phyloP scores from a whole-genome alignment of 331 rosid species.

The Prunus yedoensis region DNA sequence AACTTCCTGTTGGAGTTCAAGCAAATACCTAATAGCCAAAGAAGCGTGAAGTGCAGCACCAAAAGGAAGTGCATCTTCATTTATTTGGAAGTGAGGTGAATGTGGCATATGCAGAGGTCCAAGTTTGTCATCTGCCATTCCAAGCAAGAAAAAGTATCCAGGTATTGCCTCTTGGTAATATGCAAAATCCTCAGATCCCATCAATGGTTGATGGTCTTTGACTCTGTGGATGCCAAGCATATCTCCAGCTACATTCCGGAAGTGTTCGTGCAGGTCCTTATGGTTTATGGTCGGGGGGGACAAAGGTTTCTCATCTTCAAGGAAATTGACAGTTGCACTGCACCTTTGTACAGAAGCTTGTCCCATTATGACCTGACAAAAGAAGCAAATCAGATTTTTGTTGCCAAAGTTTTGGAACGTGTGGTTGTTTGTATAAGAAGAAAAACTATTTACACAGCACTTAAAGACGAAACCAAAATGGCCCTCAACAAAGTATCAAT shows the following conservation, averaged over 20 bases:
- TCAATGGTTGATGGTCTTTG: conserved; percentile 37
- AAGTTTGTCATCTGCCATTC: conserved; percentile 46
- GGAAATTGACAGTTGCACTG: conserved; percentile 63
- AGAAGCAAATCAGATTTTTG: conserved; percentile 19
- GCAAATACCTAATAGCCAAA: conserved; percentile 62
- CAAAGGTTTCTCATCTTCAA: conserved; percentile 34
- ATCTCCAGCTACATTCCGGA: conserved; percentile 49
- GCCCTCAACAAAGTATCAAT: not conserved
- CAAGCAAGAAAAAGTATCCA: conserved; percentile 62
- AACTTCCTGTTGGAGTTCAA: conserved; percentile 31
- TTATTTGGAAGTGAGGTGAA: conserved; percentile 59
- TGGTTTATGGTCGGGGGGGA: conserved; percentile 66
- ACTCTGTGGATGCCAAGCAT: conserved; percentile 57
- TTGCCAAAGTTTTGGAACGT: not conserved
- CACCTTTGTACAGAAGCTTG: conserved; percentile 87
- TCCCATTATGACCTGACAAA: conserved; percentile 57
- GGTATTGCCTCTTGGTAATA: conserved; percentile 79
- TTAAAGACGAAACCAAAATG: not conserved
- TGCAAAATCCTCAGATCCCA: conserved; percentile 76
- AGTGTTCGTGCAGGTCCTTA: conserved; percentile 51
- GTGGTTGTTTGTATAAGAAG: not conserved
- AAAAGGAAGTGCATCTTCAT: conserved; percentile 69
- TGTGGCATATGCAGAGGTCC: conserved; percentile 40
- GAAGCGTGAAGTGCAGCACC: conserved; percentile 97
- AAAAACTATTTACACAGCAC: not conserved